These are phyloP conservation scores for Nothophytophthora sp. DNA, from an alignment of 352 stramenopile species.

Conservation along the genomic window DNA sequence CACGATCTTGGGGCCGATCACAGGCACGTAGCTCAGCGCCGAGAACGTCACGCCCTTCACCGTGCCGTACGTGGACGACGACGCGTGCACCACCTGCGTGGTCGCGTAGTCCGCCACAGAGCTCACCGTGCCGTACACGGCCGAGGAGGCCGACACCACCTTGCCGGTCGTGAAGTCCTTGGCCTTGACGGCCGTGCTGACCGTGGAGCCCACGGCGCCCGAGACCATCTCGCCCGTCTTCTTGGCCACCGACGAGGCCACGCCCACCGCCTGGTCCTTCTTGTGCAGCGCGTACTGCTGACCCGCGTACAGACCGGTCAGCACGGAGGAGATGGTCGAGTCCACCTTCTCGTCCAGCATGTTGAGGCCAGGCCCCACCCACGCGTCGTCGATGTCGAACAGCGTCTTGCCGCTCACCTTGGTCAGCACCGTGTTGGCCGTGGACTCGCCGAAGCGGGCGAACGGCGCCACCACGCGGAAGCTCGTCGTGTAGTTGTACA, in stretches of 20 bases:
- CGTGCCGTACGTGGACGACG: slow-evolving; percentile 55
- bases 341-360: slow-evolving; percentile 65
- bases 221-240: slow-evolving; percentile 27
- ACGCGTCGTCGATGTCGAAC: slow-evolving; percentile 45
- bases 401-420: slow-evolving; percentile 59
- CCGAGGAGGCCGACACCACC: slow-evolving; percentile 24
- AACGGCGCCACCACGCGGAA: slow-evolving; percentile 57
- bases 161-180: slow-evolving; percentile 52
- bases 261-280: slow-evolving; percentile 51
- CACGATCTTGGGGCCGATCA: slow-evolving; percentile 58
- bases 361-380: slow-evolving; percentile 48
- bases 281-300: slow-evolving; percentile 62
- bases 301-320: slow-evolving; percentile 52
- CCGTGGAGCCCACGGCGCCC: no score
- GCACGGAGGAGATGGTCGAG: slow-evolving; percentile 40
- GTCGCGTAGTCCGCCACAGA: slow-evolving; percentile 58
- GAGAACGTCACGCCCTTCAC: slow-evolving; percentile 51
- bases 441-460: slow-evolving; percentile 62
- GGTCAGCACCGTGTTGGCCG: slow-evolving; percentile 50
- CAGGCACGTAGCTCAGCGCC: slow-evolving; percentile 52
- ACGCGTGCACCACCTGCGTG: slow-evolving; percentile 54
- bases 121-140: slow-evolving; percentile 40
- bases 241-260: slow-evolving; percentile 26
- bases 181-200: slow-evolving; percentile 42
- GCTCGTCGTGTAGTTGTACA: slow-evolving; percentile 79